Evolutionary conservation across 2,329 filamentous ascomycete genomes (phyloP).

Genomic region (Phoma sp.): DNA sequence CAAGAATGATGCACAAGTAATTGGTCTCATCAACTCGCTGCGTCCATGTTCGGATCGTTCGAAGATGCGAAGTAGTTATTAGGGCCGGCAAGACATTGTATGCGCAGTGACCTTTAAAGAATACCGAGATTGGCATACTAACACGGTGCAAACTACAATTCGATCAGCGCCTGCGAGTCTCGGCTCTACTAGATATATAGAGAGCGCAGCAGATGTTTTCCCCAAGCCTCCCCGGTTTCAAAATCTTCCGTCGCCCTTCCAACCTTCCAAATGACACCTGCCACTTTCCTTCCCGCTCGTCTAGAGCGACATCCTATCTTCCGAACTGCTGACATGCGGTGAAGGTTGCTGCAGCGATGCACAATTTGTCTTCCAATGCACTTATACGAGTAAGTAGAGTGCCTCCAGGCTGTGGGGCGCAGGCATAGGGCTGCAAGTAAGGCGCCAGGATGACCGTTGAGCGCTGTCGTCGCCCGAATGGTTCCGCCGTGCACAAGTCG

Average conservation of each 20-base stretch:
- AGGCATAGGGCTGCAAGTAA: not conserved
- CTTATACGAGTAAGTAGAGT: not conserved
- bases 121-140: no score
- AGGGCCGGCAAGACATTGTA: no score
- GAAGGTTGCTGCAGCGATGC: constrained; percentile 17
- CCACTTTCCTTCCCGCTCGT: not conserved
- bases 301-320: not conserved
- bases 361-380: not conserved
- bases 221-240: not conserved
- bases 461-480: not conserved
- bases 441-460: constrained; percentile 1
- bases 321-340: constrained; percentile 4
- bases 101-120: no score
- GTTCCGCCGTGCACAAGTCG: not conserved
- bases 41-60: no score
- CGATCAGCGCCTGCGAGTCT: not conserved
- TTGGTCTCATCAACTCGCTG: no score
- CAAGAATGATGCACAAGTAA: no score
- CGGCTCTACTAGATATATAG: not conserved
- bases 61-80: no score
- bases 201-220: not conserved
- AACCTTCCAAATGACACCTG: not conserved
- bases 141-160: not conserved
- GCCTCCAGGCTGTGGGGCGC: not conserved
- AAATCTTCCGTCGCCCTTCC: not conserved